Evolutionary conservation across 23 red algal genomes (phyloP).

Genomic region (Gracilaria domingensis): DNA sequence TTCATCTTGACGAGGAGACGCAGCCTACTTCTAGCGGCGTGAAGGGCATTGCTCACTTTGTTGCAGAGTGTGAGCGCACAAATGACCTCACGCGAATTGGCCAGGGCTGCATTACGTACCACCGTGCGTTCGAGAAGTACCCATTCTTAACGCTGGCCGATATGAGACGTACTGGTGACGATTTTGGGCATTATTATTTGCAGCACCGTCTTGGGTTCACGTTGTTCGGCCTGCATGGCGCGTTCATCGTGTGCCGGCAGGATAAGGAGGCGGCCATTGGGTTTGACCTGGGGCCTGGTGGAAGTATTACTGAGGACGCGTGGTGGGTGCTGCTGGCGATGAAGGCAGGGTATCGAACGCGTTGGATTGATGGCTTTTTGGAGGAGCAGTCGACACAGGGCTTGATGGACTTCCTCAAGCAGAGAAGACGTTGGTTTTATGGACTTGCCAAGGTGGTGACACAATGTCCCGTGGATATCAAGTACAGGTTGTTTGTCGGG

Average conservation of each 20-base stretch:
- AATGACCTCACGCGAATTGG: constrained; percentile 41
- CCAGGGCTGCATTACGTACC: constrained; percentile 48
- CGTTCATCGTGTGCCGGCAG: constrained; percentile 58
- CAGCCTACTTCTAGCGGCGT: constrained; percentile 40
- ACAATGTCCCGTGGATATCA: constrained; percentile 12
- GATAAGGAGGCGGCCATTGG: constrained; percentile 40
- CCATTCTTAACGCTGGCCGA: constrained; percentile 60
- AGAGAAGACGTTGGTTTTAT: constrained; percentile 59
- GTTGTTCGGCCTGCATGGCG: constrained; percentile 54
- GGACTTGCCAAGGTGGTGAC: constrained; percentile 50
- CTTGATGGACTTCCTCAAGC: constrained; percentile 56
- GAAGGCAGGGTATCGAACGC: constrained; percentile 39
- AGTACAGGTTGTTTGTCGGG: constrained; percentile 30
- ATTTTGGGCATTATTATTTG: constrained; percentile 50
- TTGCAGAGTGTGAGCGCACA: constrained; percentile 20
- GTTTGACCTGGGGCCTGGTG: constrained; percentile 46
- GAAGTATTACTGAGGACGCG: constrained; percentile 63
- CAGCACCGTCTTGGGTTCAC: constrained; percentile 42
- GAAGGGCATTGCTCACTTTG: constrained; percentile 60
- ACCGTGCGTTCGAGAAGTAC: constrained; percentile 36
- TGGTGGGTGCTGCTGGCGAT: constrained; percentile 65
- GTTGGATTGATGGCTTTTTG: constrained; percentile 41
- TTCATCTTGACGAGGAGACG: constrained; percentile 67
- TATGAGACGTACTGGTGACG: constrained; percentile 51
- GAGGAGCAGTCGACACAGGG: constrained; percentile 49